These are phyloP conservation scores for Heterobasidion parviporum DNA, from an alignment of 1,284 basidiomycete species.

Conservation along the genomic window DNA sequence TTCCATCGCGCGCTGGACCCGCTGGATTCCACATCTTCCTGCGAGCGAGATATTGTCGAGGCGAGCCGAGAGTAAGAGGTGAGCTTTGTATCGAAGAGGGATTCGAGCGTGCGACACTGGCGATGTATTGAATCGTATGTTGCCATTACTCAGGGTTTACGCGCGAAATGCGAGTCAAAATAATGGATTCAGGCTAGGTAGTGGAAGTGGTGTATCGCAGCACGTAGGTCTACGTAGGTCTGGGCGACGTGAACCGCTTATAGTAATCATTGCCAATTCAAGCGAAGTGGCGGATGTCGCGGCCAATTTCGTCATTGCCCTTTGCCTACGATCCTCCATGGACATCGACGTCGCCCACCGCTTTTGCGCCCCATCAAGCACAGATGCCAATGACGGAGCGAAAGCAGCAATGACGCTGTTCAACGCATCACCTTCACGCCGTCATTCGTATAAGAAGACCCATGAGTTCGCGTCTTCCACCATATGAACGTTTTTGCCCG, in stretches of 20 bases:
- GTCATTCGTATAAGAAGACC: not conserved
- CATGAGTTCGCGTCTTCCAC: too few species aligned
- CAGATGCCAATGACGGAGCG: not conserved
- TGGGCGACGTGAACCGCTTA: not conserved
- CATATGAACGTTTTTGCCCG: too few species aligned
- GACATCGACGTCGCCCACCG: not conserved
- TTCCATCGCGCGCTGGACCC: constrained; percentile 65
- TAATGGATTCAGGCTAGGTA: too few species aligned
- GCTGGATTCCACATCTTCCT: constrained; percentile 61
- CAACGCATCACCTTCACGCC: not conserved
- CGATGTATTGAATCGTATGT: constrained; percentile 75
- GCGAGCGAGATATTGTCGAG: constrained; percentile 55
- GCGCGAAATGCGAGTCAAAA: not conserved
- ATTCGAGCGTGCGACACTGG: constrained; percentile 87
- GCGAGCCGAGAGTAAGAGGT: constrained; percentile 85
- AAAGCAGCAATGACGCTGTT: too few species aligned
- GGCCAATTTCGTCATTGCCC: not conserved
- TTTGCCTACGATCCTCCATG: too few species aligned
- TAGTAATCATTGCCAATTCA: not conserved
- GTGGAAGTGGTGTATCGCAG: too few species aligned
- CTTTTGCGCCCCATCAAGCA: not conserved
- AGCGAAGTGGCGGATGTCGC: not conserved
- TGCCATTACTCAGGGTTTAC: constrained; percentile 36
- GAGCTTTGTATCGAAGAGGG: constrained; percentile 84
- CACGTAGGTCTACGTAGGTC: too few species aligned